Evolutionary conservation across 371 early-diverging fungal species (phyloP).

Genomic region (Choanephora cucurbitarum): DNA sequence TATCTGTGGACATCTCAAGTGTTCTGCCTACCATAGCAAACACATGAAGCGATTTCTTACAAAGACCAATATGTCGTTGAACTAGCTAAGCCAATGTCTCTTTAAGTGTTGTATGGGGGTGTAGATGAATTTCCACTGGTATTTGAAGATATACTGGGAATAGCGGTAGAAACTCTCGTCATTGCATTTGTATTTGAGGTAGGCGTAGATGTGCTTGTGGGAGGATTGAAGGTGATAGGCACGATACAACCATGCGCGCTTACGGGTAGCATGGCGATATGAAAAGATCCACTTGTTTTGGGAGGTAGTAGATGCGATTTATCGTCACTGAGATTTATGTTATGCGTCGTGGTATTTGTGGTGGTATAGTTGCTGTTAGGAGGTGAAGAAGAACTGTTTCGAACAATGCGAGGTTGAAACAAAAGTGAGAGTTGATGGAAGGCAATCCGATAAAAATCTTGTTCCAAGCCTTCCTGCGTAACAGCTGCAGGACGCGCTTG

Average conservation of each 20-base stretch:
- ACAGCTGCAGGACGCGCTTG: slow-evolving; percentile 62
- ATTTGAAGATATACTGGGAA: slow-evolving; percentile 5
- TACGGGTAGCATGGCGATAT: slow-evolving; percentile 29
- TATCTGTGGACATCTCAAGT: slow-evolving; percentile 64
- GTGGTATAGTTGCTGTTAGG: slow-evolving; percentile 1
- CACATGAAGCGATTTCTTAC: slow-evolving; percentile 44
- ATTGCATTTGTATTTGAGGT: slow-evolving; percentile 10
- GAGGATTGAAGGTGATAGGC: slow-evolving; percentile 15
- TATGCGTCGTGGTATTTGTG: slow-evolving; percentile 11
- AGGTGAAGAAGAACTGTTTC: slow-evolving; percentile 5
- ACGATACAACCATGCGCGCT: slow-evolving; percentile 25
- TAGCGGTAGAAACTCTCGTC: slow-evolving; percentile 13
- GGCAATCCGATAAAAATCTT: slow-evolving; percentile 56
- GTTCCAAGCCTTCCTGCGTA: slow-evolving; percentile 42
- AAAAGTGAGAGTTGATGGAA: slow-evolving; percentile 77
- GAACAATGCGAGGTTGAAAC: slow-evolving; percentile 61
- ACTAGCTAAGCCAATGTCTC: slow-evolving; percentile 40
- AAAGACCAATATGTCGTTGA: slow-evolving; percentile 68
- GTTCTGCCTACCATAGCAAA: slow-evolving; percentile 62
- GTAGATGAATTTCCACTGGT: slow-evolving; percentile 51
- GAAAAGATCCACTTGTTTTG: slow-evolving; percentile 11
- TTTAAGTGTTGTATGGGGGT: slow-evolving; percentile 45
- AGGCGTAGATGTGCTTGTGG: slow-evolving; percentile 9
- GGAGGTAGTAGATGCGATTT: neutral
- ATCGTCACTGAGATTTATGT: neutral